Percentiles rank a stretch among this genome's conserved stretches.
phyloP scores from a whole-genome alignment of 2,329 filamentous ascomycete species.

The Rutstroemia sp. region DNA sequence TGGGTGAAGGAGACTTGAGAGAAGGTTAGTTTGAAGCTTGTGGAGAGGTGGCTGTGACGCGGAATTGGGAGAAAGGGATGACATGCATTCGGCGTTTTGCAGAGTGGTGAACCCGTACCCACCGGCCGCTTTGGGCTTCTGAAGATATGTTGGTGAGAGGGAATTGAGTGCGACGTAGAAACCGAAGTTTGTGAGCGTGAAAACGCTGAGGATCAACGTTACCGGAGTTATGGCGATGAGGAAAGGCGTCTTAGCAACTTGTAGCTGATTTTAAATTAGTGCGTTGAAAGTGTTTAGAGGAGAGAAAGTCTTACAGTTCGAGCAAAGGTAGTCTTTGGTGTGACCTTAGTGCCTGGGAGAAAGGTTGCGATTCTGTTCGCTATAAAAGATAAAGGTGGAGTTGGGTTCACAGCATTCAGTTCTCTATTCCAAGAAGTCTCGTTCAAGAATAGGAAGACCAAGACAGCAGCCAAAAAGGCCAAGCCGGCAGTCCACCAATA shows the following conservation, averaged over 20 bases:
- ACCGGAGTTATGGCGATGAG: conserved; percentile 29
- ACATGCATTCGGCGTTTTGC: conserved; percentile 28
- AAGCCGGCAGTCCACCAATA: conserved; percentile 39
- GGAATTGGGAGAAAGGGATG: background rate
- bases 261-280: background rate
- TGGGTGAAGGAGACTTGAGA: conserved; percentile 28
- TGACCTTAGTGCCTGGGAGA: conserved; percentile 18
- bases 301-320: background rate
- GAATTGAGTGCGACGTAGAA: conserved; percentile 12
- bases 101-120: conserved; percentile 36
- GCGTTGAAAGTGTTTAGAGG: background rate
- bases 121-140: conserved; percentile 28
- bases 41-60: background rate
- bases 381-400: conserved; percentile 18
- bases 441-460: conserved; percentile 33
- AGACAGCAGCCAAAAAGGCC: conserved; percentile 29
- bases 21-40: background rate
- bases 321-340: background rate
- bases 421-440: conserved; percentile 32
- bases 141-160: conserved; percentile 27
- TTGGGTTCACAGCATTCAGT: conserved; percentile 16
- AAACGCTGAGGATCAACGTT: conserved; percentile 32
- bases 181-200: conserved; percentile 15
- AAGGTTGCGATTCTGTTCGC: conserved; percentile 28
- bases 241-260: conserved; percentile 17